Percentiles rank a stretch among this genome's conserved stretches.
These are phyloP conservation scores for Claviceps sp. DNA, from an alignment of 2,329 filamentous ascomycete species.

Conservation along the genomic window DNA sequence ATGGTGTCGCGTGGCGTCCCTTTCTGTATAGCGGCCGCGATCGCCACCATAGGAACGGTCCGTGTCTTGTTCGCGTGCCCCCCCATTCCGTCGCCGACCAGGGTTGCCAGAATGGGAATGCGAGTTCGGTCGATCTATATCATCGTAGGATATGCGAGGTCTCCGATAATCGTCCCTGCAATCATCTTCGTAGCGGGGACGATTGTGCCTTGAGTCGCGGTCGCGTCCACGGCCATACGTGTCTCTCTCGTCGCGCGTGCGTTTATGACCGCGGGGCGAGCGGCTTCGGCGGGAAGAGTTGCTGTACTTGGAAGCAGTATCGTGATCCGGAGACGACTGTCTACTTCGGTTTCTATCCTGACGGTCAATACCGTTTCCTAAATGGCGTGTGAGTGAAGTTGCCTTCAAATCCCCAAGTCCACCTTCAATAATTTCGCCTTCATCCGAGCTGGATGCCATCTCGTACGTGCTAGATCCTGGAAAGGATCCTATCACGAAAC, in stretches of 20 bases:
- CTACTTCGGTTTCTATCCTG: conserved; percentile 64
- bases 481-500: conserved; percentile 4
- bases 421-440: conserved; percentile 76
- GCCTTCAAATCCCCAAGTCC: conserved; percentile 57
- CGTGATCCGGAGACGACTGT: conserved; percentile 44
- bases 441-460: conserved; percentile 54
- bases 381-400: conserved; percentile 68
- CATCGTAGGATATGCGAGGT: conserved; percentile 38
- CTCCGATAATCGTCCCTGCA: conserved; percentile 32
- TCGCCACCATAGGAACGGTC: conserved; percentile 11
- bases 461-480: conserved; percentile 9
- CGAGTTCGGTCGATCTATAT: conserved; percentile 38
- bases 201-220: conserved; percentile 45
- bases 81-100: conserved; percentile 16
- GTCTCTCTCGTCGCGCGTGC: conserved; percentile 49
- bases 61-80: conserved; percentile 28
- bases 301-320: conserved; percentile 29
- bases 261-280: conserved; percentile 55
- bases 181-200: conserved; percentile 48
- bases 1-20: conserved; percentile 13
- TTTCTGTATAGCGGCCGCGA: conserved; percentile 24
- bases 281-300: conserved; percentile 33
- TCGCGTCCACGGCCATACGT: conserved; percentile 30
- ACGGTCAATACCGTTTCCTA: conserved; percentile 83
- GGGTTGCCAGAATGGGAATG: conserved; percentile 4